phyloP scores from a whole-genome alignment of 2,329 filamentous ascomycete species.

The Ceratocystis lukuohia region DNA sequence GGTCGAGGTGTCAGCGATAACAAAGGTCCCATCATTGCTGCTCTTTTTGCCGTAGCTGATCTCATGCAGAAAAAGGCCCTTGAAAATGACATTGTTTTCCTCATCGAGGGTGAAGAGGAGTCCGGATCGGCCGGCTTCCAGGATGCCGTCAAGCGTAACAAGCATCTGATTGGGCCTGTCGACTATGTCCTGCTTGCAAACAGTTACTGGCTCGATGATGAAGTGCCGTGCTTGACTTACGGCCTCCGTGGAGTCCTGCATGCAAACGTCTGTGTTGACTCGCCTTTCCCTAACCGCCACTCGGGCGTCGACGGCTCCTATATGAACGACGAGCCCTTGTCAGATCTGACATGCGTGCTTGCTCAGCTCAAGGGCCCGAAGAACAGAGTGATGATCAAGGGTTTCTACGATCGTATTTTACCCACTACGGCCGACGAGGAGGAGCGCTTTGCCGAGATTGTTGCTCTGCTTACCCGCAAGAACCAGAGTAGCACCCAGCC shows the following conservation, averaged over 20 bases:
- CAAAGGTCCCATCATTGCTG: slow-evolving; percentile 89
- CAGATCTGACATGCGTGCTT: slow-evolving; percentile 75
- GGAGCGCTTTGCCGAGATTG: slow-evolving; percentile 71
- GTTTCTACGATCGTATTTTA: slow-evolving; percentile 76
- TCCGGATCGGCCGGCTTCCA: slow-evolving; percentile 85
- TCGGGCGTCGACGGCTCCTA: slow-evolving; percentile 93
- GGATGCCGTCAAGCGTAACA: slow-evolving; percentile 65
- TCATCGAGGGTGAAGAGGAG: slow-evolving; percentile 96
- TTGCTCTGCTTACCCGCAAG: slow-evolving; percentile 57
- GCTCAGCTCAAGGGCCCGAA: slow-evolving; percentile 67
- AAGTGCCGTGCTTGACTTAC: slow-evolving; percentile 89
- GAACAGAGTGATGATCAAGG: slow-evolving; percentile 71
- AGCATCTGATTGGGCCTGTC: slow-evolving; percentile 72
- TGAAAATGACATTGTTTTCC: slow-evolving; percentile 77
- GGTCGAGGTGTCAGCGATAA: slow-evolving; percentile 96
- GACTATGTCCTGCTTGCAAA: slow-evolving; percentile 94
- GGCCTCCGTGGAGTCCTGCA: slow-evolving; percentile 88
- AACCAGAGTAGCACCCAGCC: not conserved
- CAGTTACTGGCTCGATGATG: slow-evolving; percentile 96
- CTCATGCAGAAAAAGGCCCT: slow-evolving; percentile 71
- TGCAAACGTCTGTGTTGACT: slow-evolving; percentile 78
- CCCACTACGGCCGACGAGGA: slow-evolving; percentile 63
- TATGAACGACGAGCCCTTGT: slow-evolving; percentile 78
- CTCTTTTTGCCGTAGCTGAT: slow-evolving; percentile 85
- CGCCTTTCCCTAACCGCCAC: slow-evolving; percentile 75